Conservation (phyloP, 1,284 basidiomycete species). For the Xerocomus amazonicus region DNA sequence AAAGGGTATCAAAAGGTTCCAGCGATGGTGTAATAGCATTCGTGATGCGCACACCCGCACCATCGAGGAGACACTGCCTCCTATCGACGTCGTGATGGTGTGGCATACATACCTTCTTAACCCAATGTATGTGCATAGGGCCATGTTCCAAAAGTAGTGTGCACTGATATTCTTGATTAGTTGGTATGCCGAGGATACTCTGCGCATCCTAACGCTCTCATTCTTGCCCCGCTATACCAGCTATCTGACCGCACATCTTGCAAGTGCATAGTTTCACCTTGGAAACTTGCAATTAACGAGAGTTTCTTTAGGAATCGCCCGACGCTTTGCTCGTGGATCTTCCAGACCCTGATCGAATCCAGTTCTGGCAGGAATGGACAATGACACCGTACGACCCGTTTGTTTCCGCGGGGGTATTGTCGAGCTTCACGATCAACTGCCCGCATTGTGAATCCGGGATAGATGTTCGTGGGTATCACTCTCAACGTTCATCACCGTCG, state of each 20-base stretch:
- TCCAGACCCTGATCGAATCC: conserved; percentile 9
- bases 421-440: conserved; percentile 20
- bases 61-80: conserved; percentile 28
- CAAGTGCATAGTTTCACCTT: not conserved
- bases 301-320: conserved; percentile 12
- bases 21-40: conserved; percentile 17
- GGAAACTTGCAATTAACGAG: not conserved
- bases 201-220: conserved; percentile 10
- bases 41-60: not conserved
- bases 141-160: not conserved
- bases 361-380: conserved; percentile 27
- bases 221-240: conserved; percentile 15
- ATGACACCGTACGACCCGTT: conserved; percentile 31
- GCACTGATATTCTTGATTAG: conserved; percentile 12
- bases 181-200: conserved; percentile 36
- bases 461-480: conserved; percentile 17
- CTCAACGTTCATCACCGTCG: too few relatives aligned
- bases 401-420: conserved; percentile 15
- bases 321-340: conserved; percentile 13
- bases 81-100: conserved; percentile 44
- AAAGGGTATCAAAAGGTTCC: conserved; percentile 8
- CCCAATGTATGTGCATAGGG: conserved; percentile 30
- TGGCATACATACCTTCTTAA: conserved; percentile 48
- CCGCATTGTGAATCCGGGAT: conserved; percentile 20
- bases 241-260: conserved; percentile 11